Evolutionary conservation across 257 asterid species (phyloP).

Genomic region (Solanum neorickii): DNA sequence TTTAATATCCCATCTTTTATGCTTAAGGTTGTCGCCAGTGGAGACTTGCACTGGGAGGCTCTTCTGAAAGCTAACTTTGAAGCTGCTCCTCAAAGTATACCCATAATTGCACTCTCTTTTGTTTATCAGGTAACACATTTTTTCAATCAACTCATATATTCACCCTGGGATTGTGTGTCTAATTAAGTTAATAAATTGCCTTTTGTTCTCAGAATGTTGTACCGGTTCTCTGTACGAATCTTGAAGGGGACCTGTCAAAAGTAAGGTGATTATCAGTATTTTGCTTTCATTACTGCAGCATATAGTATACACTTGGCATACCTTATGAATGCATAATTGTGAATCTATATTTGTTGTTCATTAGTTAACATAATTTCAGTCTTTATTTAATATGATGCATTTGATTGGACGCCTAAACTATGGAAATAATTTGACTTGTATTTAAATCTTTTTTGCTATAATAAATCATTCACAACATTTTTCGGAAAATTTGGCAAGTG

Average conservation of each 20-base stretch:
- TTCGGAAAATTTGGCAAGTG: background rate
- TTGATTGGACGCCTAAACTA: background rate
- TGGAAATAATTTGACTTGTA: background rate
- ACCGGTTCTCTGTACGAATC: conserved; percentile 88
- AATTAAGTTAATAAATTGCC: background rate
- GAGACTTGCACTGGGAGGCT: conserved; percentile 84
- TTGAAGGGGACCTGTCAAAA: conserved; percentile 81
- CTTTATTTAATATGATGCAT: background rate
- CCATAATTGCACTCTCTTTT: conserved; percentile 87
- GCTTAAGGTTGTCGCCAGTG: conserved; percentile 63
- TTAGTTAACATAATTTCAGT: background rate
- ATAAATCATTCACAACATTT: background rate
- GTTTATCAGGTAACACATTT: conserved; percentile 67
- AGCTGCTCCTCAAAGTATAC: conserved; percentile 84
- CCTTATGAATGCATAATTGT: background rate
- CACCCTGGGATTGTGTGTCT: background rate
- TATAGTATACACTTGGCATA: background rate
- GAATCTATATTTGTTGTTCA: background rate
- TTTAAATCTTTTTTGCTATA: background rate
- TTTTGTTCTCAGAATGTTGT: conserved; percentile 70
- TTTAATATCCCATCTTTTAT: background rate
- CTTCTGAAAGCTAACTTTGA: conserved; percentile 70
- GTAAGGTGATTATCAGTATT: conserved; percentile 53
- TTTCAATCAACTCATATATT: background rate
- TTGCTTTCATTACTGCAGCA: background rate